These are phyloP conservation scores for Baorangia bicolor DNA, from an alignment of 768 basidiomycete species.

Conservation along the genomic window DNA sequence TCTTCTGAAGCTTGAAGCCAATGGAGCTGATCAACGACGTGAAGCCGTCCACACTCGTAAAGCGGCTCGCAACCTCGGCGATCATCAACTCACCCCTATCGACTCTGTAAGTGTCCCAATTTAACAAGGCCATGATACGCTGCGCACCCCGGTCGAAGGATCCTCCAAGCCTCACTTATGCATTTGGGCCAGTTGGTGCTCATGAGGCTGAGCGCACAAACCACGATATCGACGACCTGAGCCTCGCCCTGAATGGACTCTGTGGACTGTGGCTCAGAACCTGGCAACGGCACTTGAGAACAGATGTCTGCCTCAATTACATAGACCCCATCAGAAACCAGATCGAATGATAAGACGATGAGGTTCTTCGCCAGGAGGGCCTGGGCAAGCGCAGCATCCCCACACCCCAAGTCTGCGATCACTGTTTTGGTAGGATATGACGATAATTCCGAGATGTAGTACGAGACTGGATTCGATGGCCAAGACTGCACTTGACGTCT, in stretches of 20 bases:
- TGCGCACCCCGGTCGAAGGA: constrained; percentile 78
- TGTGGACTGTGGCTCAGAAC: constrained; percentile 51
- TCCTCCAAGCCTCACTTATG: constrained; percentile 85
- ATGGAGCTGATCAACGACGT: constrained; percentile 56
- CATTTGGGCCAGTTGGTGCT: constrained; percentile 94
- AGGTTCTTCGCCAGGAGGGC: constrained; percentile 67
- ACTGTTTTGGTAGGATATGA: constrained; percentile 64
- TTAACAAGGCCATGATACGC: neutral
- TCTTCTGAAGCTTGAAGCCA: constrained; percentile 71
- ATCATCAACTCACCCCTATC: constrained; percentile 78
- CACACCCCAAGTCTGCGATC: constrained; percentile 93
- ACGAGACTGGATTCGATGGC: constrained; percentile 91
- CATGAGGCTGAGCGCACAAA: constrained; percentile 97
- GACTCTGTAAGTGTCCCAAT: constrained; percentile 7
- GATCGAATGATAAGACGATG: constrained; percentile 75
- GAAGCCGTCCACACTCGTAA: constrained; percentile 68
- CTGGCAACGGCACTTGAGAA: constrained; percentile 77
- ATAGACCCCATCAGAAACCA: constrained; percentile 69
- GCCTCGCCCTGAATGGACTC: constrained; percentile 52
- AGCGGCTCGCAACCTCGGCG: constrained; percentile 87
- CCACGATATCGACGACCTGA: constrained; percentile 84
- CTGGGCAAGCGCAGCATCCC: constrained; percentile 86
- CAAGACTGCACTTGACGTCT: constrained; percentile 88
- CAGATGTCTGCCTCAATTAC: constrained; percentile 93
- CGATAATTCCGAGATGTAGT: constrained; percentile 68